Base-by-base conservation (phyloP, 78 protist species). In the Andalucia godoyi region DNA sequence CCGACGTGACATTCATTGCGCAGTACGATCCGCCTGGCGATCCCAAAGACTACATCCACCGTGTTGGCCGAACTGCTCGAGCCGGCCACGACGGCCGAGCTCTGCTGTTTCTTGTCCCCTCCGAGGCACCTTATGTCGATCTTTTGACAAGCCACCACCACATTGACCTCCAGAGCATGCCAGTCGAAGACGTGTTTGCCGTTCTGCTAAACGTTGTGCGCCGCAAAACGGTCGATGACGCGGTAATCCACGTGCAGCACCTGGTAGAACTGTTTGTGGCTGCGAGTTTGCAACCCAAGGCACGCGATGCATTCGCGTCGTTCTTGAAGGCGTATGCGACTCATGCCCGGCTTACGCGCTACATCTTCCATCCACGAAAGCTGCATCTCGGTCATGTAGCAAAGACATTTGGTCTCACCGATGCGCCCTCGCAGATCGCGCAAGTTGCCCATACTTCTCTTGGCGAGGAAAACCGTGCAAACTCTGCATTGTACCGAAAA, bases 21-120 rank as follows among this genome's bases (percentile, higher is more conserved):
- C 95, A 89, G 47, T 84, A 81, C 66, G 95, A 89, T 51, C 92
- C 87, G 29, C 89, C 93, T 12, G 57, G 13, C 9, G 81, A 74
- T 15, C 34, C 5, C n/a, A 34, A 2, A 12, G 67, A 38, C 30
- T 86, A 86, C 51, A 59, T 83, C 7, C 91, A 86, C 27, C 87
- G 91, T 18, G 59, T 73, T 10, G 91, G 89, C 2, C 67, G 91
- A 5, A 81, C 91, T 15, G 86, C 86, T 1, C 77, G 91, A 4
- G 7, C 50, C 50, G 87, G 90, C 4, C 75, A 80, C 52, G 60
- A 46, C 3, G 91, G 91, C 43, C 46, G 51, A 21, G 77, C 92
- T 15, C 15, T 88, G 21, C 21, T 87, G 12, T 86, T 88, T 70
- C 27, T 88, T 0, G 29, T 63, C 29, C 83, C 85, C 9, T 36